phyloP scores from a whole-genome alignment of 2,329 filamentous ascomycete genomes.

The Aspergillus calidoustus region DNA sequence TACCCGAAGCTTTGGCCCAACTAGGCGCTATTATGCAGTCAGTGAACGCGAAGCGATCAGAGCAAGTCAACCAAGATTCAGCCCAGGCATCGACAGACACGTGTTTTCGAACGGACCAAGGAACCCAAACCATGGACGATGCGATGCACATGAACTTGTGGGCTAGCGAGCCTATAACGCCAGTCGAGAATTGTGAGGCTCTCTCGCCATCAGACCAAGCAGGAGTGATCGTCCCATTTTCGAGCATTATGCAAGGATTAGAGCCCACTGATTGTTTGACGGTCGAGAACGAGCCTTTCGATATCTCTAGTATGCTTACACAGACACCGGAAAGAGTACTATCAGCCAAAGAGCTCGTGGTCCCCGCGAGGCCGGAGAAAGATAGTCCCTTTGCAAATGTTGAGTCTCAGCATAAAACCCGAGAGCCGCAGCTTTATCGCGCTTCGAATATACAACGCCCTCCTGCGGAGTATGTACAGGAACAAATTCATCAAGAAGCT shows the following conservation, averaged over 20 bases:
- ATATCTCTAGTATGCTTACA: slow-evolving; percentile 37
- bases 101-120: not conserved
- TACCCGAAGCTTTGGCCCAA: slow-evolving; percentile 25
- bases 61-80: not conserved
- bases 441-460: not conserved
- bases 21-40: slow-evolving; percentile 26
- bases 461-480: not conserved
- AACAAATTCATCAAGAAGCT: not conserved
- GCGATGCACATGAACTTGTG: not conserved
- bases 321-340: slow-evolving; percentile 24
- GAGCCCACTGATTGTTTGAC: slow-evolving; percentile 21
- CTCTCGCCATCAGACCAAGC: slow-evolving; percentile 2
- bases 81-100: not conserved
- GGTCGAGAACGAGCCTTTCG: slow-evolving; percentile 28
- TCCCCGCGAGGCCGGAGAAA: not conserved
- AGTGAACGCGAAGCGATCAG: not conserved
- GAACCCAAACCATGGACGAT: not conserved
- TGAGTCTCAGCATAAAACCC: not conserved
- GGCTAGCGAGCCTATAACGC: not conserved
- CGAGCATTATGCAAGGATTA: slow-evolving; percentile 31
- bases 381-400: too few species aligned
- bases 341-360: not conserved
- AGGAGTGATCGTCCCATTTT: slow-evolving; percentile 39
- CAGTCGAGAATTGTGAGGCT: not conserved
- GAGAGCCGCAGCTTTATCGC: not conserved